Base-by-base conservation (phyloP, 495 filamentous ascomycete species). In the Alectoria sarmentosa region DNA sequence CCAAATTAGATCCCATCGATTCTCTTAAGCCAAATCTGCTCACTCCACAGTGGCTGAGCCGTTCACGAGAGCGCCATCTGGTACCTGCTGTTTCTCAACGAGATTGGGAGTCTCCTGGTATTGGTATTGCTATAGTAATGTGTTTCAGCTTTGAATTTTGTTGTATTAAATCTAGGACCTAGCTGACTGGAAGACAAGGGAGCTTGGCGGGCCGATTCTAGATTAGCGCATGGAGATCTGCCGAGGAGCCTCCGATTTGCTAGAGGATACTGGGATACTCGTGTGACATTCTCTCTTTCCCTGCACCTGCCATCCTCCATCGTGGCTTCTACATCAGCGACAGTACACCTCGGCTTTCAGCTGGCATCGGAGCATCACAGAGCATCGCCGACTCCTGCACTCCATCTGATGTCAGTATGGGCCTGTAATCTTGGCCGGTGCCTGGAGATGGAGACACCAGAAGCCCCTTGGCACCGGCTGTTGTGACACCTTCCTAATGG, bases 401-500 rank as follows among this genome's bases (percentile, higher is more conserved):
- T 7, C 15, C 1, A 5, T 21, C 52, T n/a, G n/a, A n/a, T 21
- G 8, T 4, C 52, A 8, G 8, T 0, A 9, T 3, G 21, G 15
- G 5, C 13, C 17, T 17, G n/a, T 1, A 17, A 54, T 30, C 49
- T 13, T 32, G 28, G 26, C 14, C 26, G 17, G 34, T 55, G 15
- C 17, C 17, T 7, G 17, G 10, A 46, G 4, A 13, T 1, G 14
- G 44, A 48, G n/a, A 48, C 44, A 48, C 1, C n/a, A 48, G 11
- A 1, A 30, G 26, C 15, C 21, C 8, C n/a, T 49, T 49, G 46
- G 10, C 23, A 23, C 23, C 23, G 46, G 44, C 44, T n/a, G 19
- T 30, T 54, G 26, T 3, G 49, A 32, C 49, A 55, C 52, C 52
- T 55, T 34, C 52, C 52, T 55, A 55, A 55, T 55, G 52, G 52